These are phyloP conservation scores for Russula sp. DNA, from an alignment of 768 basidiomycete species.

Conservation along the genomic window DNA sequence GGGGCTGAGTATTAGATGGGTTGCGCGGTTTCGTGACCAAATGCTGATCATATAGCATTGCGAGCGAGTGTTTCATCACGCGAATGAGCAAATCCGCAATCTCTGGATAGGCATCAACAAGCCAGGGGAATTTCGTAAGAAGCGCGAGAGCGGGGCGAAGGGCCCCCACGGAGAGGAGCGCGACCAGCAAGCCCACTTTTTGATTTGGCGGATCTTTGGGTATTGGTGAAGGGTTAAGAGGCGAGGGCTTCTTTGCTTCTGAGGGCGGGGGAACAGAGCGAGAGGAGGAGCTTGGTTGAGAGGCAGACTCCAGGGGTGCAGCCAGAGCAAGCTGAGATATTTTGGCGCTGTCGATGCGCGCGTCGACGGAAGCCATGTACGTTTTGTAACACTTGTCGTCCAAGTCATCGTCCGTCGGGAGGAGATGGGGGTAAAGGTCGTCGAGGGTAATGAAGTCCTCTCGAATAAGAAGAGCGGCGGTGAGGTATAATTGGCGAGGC, in stretches of 20 bases:
- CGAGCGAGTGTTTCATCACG: slow-evolving; percentile 59
- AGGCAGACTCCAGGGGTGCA: slow-evolving; percentile 60
- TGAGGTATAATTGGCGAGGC: slow-evolving; percentile 69
- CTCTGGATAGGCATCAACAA: slow-evolving; percentile 73
- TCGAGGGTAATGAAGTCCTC: slow-evolving; percentile 83
- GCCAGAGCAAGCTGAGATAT: slow-evolving; percentile 78
- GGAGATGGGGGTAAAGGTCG: slow-evolving; percentile 86
- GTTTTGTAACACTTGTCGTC: slow-evolving; percentile 47
- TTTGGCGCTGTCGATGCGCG: slow-evolving; percentile 62
- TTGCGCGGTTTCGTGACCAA: slow-evolving; percentile 53
- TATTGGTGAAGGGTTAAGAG: slow-evolving; percentile 28
- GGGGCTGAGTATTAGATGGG: slow-evolving; percentile 54
- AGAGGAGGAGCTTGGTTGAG: slow-evolving; percentile 34
- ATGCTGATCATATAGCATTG: slow-evolving; percentile 50
- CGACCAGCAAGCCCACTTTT: slow-evolving; percentile 67
- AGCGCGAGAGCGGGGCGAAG: slow-evolving; percentile 71
- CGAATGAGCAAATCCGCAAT: slow-evolving; percentile 84
- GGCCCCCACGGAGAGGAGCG: slow-evolving; percentile 83
- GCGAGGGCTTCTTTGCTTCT: slow-evolving; percentile 29
- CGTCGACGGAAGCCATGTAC: slow-evolving; percentile 54
- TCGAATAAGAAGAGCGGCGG: slow-evolving; percentile 81
- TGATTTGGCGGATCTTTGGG: slow-evolving; percentile 52
- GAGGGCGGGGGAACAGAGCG: slow-evolving; percentile 35
- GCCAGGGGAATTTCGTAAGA: slow-evolving; percentile 76
- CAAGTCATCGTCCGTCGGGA: slow-evolving; percentile 75